Percentiles rank a stretch among this genome's conserved stretches.
Conservation (phyloP, 1,139 yeast genomes). For the Diutina neorugosa region DNA sequence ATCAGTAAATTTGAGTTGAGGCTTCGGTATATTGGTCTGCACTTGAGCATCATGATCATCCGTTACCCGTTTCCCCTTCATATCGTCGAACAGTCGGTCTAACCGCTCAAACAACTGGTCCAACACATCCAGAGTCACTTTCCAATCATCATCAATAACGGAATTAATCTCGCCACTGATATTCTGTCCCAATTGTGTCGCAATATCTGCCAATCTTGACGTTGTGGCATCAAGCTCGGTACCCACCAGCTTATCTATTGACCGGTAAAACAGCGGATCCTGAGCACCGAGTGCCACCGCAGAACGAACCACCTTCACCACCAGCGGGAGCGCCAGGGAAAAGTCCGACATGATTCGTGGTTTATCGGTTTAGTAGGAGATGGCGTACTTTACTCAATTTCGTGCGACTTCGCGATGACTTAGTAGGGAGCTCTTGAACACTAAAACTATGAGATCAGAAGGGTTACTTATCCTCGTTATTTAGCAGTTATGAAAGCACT, state of each 20-base stretch:
- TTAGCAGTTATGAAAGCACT: no score
- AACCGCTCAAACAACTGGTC: constrained; percentile 1
- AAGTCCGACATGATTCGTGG: neutral
- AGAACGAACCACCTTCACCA: constrained; percentile 35
- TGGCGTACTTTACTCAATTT: neutral
- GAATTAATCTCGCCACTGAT: neutral
- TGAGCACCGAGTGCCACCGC: constrained; percentile 67
- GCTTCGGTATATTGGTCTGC: constrained; percentile 34
- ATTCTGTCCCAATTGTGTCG: neutral
- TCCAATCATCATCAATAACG: neutral
- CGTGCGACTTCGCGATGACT: neutral
- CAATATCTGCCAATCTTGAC: neutral
- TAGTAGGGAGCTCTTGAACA: neutral
- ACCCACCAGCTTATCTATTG: constrained; percentile 36
- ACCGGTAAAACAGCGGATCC: constrained; percentile 64
- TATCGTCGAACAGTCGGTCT: neutral
- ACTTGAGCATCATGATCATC: neutral
- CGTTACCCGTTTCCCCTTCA: neutral
- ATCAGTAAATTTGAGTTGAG: constrained; percentile 51
- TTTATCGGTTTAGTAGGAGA: neutral
- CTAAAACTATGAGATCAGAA: no score
- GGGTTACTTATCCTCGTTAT: no score
- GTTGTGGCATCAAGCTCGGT: neutral
- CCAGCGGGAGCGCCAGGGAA: neutral
- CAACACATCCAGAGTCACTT: neutral